Conservation (phyloP, 1,139 yeast genomes). For the Yamadazyma diospyri region DNA sequence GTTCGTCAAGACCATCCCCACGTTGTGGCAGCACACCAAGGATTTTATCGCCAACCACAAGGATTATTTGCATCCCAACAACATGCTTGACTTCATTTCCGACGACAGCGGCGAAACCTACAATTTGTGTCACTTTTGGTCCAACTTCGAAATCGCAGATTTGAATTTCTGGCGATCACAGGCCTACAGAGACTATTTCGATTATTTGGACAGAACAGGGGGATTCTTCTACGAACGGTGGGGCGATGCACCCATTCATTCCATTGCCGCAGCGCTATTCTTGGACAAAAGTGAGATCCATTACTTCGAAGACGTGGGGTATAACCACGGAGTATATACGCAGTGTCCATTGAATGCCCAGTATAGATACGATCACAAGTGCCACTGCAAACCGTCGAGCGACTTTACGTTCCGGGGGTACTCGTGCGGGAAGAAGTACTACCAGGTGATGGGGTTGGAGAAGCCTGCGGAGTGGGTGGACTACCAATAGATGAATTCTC, state of each 20-base stretch:
- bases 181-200: slow-evolving; percentile 66
- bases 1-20: slow-evolving; percentile 52
- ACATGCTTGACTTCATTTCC: slow-evolving; percentile 49
- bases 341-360: slow-evolving; percentile 53
- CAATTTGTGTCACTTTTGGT: slow-evolving; percentile 89
- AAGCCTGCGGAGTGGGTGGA: slow-evolving; percentile 44
- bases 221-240: slow-evolving; percentile 93
- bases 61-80: slow-evolving; percentile 41
- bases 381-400: slow-evolving; percentile 46
- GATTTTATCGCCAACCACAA: slow-evolving; percentile 47
- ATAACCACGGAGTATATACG: slow-evolving; percentile 64
- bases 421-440: slow-evolving; percentile 51
- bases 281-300: slow-evolving; percentile 64
- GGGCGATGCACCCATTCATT: slow-evolving; percentile 96
- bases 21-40: slow-evolving; percentile 56
- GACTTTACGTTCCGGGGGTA: slow-evolving; percentile 56
- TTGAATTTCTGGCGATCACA: slow-evolving; percentile 72
- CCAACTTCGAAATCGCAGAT: slow-evolving; percentile 83
- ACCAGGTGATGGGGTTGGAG: slow-evolving; percentile 39
- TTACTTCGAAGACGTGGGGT: slow-evolving; percentile 80
- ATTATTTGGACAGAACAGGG: slow-evolving; percentile 69
- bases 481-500: slow-evolving; percentile 11
- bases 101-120: slow-evolving; percentile 63
- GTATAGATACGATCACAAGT: slow-evolving; percentile 42
- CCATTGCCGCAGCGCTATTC: slow-evolving; percentile 75